Evolutionary conservation across 164 flowering plant species (phyloP), one percentile per base, ranked within the genome.

Genomic region (Cinnamomum micranthum): DNA sequence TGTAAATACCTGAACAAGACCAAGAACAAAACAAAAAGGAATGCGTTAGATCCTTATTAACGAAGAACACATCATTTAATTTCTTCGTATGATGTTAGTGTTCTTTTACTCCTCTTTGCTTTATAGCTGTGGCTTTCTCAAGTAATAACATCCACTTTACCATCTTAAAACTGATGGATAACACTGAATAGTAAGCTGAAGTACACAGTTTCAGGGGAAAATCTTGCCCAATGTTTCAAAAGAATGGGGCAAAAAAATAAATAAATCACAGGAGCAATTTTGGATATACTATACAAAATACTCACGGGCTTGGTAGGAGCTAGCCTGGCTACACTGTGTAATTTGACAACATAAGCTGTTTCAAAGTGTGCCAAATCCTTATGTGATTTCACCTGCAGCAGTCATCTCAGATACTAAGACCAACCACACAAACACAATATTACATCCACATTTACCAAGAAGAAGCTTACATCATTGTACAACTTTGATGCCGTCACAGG

Each of bases 271-370:
- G 6, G 41, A 33, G 0, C 41, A 33, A 52, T 52, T 52, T 14
- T 52, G 15, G 59, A 20, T 50, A 68, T 33, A 11, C 12, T 33
- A 20, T n/a, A 2, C 2, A 50, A 52, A 52, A 47, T 74, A 81
- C 96, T 86, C 70, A 95, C 99, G 50, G 98, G 93, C 77, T 91
- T 89, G 19, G 92, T 76, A 78, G 94, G 94, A 75, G 97, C 88
- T 77, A 96, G 95, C 82, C 86, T 89, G 62, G 98, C 97, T 22
- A 92, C 82, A 72, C 85, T 91, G 77, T 96, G 99, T 79, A 96
- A 76, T 80, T 96, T 96, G 77, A 96, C 99, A 75, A 96, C 99
- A 82, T 96, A 96, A 33, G 98, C 97, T 81, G 99, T 96, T 89
- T 96, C 99, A 80, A 94, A 96, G 82, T 92, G 98, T 69, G 80